Evolutionary conservation across 1,284 basidiomycete genomes (phyloP), one percentile per base, ranked within the genome.

Genomic region (Ganoderma meredithae): DNA sequence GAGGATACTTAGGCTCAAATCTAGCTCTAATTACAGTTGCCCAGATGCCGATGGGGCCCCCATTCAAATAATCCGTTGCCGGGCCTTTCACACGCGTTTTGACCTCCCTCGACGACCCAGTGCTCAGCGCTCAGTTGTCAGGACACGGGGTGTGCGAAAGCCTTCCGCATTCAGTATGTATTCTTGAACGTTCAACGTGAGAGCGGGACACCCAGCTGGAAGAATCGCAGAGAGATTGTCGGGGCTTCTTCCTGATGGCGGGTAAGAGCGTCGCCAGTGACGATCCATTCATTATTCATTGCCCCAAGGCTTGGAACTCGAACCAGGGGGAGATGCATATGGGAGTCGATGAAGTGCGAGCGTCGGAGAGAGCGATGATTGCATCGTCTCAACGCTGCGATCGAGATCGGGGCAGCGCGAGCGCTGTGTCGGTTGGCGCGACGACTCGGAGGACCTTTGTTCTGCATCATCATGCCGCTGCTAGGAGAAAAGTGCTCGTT

Each of bases 1-100:
- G 47, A 52, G 22, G 47, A 52, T 52, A 52, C n/a, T 52, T 52
- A 52, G 47, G 47, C 47, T 52, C 47, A 52, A 22, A 22, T 47
- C 17, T n/a, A 19, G 44, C 44, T 47, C 44, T 19, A 47, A 22
- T 9, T 39, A 10, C 36, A 8, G 10, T 8, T 22, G 47, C 47
- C 3, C 47, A 49, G 10, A 2, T 49, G 10, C 27, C 27, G 27
- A 31, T 31, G n/a, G n/a, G n/a, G 27, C 27, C 27, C 27, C 27
- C 27, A 31, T 31, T 31, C 27, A 31, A 31, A 31, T 31, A 31
- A 1, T 31, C 27, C 27, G 27, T 31, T 31, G 27, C 27, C 4
- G 27, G 27, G 4, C 27, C 27, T 31, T 31, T 31, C 27, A 31
- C 47, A 49, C 47, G 47, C 47, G 25, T 49, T 49, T 25, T 49